Base-by-base conservation (phyloP, 257 asterid species). In the Ballota nigra region DNA sequence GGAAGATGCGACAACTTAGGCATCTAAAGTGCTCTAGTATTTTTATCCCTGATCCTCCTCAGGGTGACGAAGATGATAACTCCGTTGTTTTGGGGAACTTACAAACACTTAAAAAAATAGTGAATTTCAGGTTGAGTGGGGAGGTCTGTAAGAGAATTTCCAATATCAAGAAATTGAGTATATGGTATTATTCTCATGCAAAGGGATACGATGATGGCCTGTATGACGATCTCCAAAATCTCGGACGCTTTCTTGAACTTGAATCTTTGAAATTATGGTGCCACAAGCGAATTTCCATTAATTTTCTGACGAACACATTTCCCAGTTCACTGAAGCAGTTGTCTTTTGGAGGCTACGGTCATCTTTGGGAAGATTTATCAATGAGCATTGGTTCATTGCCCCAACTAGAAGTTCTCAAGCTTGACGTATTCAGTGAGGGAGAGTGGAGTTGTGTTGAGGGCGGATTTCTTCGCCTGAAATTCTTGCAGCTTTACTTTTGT, bases 1-100 rank as follows among this genome's bases (percentile, higher is more conserved):
- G 73, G 73, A 28, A 31, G 52, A 68, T 68, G 73, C 1, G 52
- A n/a, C 51, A 34, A 5, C 65, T 69, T 69, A 55, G 74, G 53
- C 65, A 69, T 55, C n/a, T 69, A 0, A 6, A 34, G 38, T 53
- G n/a, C 16, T 24, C 33, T 69, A 12, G 23, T 15, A 18, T 67
- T 9, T 4, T 0, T 49, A 24, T 67, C 6, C 62, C 62, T 0
- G 19, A 45, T 67, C 72, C 72, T 26, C 61, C 72, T 47, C 43
- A 28, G 10, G 16, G 36, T 4, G 12, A 47, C 26, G 0, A 19
- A 38, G 22, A 64, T 12, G 7, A 65, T 15, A 5, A 6, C 59
- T 4, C 24, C 12, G 9, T 67, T 28, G 47, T 49, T 29, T 10
- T 67, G 47, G 6, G 28, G 16, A 67, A 67, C 5, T 24, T 67